A percentile compares a stretch with the other conserved stretches of the same genome.
Evolutionary conservation across 2,329 filamentous ascomycete species (phyloP).

Genomic region (Berkeleyomyces basicola): DNA sequence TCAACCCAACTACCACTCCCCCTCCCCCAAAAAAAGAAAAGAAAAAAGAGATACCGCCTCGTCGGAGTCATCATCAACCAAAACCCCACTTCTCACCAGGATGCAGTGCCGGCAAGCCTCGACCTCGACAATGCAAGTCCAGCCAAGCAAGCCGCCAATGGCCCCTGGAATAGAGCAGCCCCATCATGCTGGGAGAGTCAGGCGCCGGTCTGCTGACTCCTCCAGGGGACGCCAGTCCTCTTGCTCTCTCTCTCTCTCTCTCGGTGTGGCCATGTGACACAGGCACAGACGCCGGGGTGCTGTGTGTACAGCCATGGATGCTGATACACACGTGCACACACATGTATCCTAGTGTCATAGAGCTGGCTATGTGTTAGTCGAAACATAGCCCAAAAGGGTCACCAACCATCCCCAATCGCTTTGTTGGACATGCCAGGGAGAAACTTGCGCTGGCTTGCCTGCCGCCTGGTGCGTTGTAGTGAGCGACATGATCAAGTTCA

Average conservation of each 20-base stretch:
- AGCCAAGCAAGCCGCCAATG: background rate
- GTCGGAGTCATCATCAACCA: background rate
- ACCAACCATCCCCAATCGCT: background rate
- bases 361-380: background rate
- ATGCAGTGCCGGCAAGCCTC: background rate
- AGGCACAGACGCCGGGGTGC: background rate
- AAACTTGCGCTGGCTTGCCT: background rate
- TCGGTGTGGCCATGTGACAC: background rate
- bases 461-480: background rate
- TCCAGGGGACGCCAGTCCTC: background rate
- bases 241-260: no score
- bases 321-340: background rate
- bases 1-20: no score
- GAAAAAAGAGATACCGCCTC: background rate
- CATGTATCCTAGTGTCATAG: background rate
- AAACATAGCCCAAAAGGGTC: background rate
- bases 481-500: background rate
- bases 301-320: background rate
- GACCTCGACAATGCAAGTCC: background rate
- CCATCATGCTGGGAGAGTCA: background rate
- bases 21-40: no score
- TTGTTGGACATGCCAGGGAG: background rate
- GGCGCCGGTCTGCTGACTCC: background rate
- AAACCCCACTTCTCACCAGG: background rate
- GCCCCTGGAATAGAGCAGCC: no score